Conservation (phyloP, 2,329 filamentous ascomycete species). For the Botrytis hyacinthi region DNA sequence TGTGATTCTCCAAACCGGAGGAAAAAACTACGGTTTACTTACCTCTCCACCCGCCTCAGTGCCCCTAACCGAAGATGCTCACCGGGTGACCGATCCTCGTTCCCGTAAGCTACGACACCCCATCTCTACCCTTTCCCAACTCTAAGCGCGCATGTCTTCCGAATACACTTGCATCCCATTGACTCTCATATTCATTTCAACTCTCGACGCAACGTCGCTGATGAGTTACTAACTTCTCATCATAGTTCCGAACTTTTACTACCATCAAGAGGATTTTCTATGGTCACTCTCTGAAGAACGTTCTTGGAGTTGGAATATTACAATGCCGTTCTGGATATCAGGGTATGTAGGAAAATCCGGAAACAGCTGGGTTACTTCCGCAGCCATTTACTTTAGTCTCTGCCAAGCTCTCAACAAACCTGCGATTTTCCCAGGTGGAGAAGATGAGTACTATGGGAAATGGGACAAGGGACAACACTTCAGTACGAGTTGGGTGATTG, state of each 20-base stretch:
- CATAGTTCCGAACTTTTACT: conserved; percentile 13
- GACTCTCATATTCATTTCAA: neutral
- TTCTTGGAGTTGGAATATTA: conserved; percentile 14
- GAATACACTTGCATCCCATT: no score
- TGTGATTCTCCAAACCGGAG: conserved; percentile 14
- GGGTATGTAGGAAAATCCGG: neutral
- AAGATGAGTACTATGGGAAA: neutral
- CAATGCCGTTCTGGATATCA: conserved; percentile 17
- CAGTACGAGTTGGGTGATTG: neutral
- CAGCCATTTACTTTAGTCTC: conserved; percentile 12
- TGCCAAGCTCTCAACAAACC: neutral
- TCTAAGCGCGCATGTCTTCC: neutral
- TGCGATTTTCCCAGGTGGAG: neutral
- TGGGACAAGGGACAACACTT: conserved; percentile 4
- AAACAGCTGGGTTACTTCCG: neutral
- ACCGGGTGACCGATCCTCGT: neutral
- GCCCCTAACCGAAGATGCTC: conserved; percentile 2
- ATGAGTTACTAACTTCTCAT: neutral
- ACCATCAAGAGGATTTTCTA: conserved; percentile 13
- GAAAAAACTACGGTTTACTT: conserved; percentile 6
- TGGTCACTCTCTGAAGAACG: neutral
- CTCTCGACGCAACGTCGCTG: neutral
- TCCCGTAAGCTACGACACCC: neutral
- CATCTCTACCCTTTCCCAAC: no score
- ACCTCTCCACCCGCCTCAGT: neutral